Evolutionary conservation across 345 rosid species (phyloP), one percentile per base, ranked within the genome.

Genomic region (Eucalyptus pauciflora): DNA sequence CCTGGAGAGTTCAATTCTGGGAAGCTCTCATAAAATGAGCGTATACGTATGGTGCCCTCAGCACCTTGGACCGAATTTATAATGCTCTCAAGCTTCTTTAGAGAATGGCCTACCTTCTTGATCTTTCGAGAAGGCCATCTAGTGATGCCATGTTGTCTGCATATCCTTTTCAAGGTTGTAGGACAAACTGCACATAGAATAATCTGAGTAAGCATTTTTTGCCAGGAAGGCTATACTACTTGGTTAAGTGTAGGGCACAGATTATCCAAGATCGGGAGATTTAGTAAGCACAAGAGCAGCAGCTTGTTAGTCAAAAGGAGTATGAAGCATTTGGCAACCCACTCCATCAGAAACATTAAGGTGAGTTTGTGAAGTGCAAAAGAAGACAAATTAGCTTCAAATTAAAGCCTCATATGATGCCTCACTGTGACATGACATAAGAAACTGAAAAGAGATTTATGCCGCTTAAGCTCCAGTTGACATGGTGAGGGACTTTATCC

Each of bases 81-180:
- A 87, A 98, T 99, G 17, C 92, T 95, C 89, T 98, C 99, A 89
- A 98, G 98, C 90, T 98, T 98, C 96, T 89, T 96, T 86, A 98
- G 89, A 50, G 99, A 95, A 90, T 95, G 98, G 49, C 97, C 98
- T 60, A 98, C 99, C 94, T 98, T 98, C 94, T 98, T 98, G 93
- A 98, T 95, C 94, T 96, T 96, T 81, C 99, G 94, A 51, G 99
- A 96, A 27, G 99, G 99, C 99, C 99, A 98, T 46, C 99, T 94
- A 43, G 92, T 94, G 91, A 98, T 96, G 29, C 99, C 99, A 62
- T 97, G 96, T 88, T 94, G 97, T 91, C 99, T 95, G 95, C 99
- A 97, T 91, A 97, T 97, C 95, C 98, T 93, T 93, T 97, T 96
- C 92, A 97, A 91, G 46, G 99, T 97, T 87, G 99, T 97, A 25